Percentiles rank a stretch among this genome's conserved stretches.
phyloP scores from a whole-genome alignment of 2,329 filamentous ascomycete species.

The Pyrenophora tritici-repentis region DNA sequence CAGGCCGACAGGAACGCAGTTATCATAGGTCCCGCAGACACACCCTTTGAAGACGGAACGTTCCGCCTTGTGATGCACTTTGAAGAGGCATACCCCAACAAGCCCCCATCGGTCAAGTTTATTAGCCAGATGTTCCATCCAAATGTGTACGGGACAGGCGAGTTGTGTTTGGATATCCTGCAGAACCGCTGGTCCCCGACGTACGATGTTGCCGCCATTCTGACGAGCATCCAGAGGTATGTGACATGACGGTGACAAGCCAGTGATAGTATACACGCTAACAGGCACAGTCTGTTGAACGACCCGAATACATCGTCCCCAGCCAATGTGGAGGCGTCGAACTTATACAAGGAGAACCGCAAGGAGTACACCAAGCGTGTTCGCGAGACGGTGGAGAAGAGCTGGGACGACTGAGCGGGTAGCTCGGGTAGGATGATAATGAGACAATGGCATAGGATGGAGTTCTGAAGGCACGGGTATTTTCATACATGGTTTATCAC shows the following conservation, averaged over 20 bases:
- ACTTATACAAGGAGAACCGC: slow-evolving; percentile 96
- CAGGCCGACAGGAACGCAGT: slow-evolving; percentile 80
- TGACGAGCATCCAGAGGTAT: slow-evolving; percentile 97
- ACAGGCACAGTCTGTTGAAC: slow-evolving; percentile 75
- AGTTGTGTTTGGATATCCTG: slow-evolving; percentile 93
- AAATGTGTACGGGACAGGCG: slow-evolving; percentile 96
- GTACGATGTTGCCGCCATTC: slow-evolving; percentile 94
- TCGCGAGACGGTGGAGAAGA: slow-evolving; percentile 97
- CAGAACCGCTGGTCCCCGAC: slow-evolving; percentile 99
- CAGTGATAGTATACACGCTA: slow-evolving; percentile 13
- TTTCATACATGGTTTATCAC: slow-evolving; percentile 16
- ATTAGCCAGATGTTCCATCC: slow-evolving; percentile 99
- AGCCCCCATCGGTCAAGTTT: slow-evolving; percentile 96
- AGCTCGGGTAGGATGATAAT: slow-evolving; percentile 12
- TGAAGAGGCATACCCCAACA: slow-evolving; percentile 98
- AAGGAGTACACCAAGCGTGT: slow-evolving; percentile 96
- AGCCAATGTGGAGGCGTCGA: slow-evolving; percentile 96
- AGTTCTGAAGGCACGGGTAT: slow-evolving; percentile 24
- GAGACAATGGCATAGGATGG: slow-evolving; percentile 21
- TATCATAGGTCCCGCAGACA: slow-evolving; percentile 95
- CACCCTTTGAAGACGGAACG: slow-evolving; percentile 96
- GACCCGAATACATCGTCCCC: slow-evolving; percentile 98
- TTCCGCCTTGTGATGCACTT: slow-evolving; percentile 99
- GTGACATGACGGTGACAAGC: slow-evolving; percentile 6
- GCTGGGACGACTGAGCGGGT: slow-evolving; percentile 80